Evolutionary conservation across 805 yeast genomes (phyloP).

Genomic region (Scheffersomyces amazonensis): DNA sequence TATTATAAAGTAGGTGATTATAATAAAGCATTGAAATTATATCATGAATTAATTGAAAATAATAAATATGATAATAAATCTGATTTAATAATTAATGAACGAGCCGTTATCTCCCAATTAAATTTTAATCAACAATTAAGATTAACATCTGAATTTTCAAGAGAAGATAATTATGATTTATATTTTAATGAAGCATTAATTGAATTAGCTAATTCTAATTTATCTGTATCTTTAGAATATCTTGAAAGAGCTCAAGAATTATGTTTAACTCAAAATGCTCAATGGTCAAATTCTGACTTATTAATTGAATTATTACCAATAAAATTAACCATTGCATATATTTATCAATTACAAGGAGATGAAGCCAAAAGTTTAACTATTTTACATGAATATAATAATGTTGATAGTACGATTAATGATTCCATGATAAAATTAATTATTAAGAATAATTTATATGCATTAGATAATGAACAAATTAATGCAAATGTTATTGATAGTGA

Average conservation of each 20-base stretch:
- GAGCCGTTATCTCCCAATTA: conserved; percentile 61
- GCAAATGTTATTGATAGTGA: conserved; percentile 29
- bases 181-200: conserved; percentile 59
- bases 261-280: conserved; percentile 38
- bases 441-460: conserved; percentile 42
- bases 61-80: conserved; percentile 40
- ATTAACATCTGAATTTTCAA: background rate
- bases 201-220: conserved; percentile 40
- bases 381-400: conserved; percentile 20
- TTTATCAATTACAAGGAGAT: conserved; percentile 37
- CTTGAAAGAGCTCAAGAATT: conserved; percentile 45
- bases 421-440: conserved; percentile 39
- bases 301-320: conserved; percentile 58
- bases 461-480: conserved; percentile 21
- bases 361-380: conserved; percentile 30
- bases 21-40: conserved; percentile 42
- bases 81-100: conserved; percentile 62
- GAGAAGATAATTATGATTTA: conserved; percentile 46
- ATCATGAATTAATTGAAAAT: conserved; percentile 35
- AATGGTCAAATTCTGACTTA: conserved; percentile 45
- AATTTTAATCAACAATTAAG: conserved; percentile 12
- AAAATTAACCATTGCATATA: conserved; percentile 56
- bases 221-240: conserved; percentile 35
- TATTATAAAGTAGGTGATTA: conserved; percentile 47
- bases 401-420: conserved; percentile 35